Percentiles rank a stretch among this genome's conserved stretches.
Conservation (phyloP, 257 asterid genomes). For the Solanum bulbocastanum region DNA sequence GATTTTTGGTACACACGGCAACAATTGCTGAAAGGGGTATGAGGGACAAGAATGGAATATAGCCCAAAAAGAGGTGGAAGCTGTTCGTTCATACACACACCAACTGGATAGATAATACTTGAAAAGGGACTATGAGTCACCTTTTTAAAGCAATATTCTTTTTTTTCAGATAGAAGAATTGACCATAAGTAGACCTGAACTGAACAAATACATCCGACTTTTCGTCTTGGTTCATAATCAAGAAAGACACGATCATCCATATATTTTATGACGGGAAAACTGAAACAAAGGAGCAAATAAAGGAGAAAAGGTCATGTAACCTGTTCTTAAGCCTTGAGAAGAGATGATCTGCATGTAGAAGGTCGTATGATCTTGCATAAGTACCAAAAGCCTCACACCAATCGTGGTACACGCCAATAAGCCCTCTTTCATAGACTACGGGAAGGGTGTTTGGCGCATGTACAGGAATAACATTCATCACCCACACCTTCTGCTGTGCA, state of each 20-base stretch:
- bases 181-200: background rate
- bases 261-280: background rate
- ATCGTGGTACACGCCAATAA: conserved; percentile 78
- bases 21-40: background rate
- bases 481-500: conserved; percentile 66
- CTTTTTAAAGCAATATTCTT: background rate
- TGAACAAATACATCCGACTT: background rate
- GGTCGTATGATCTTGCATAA: too few species aligned
- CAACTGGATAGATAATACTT: background rate
- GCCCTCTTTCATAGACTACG: conserved; percentile 80
- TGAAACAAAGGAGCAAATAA: background rate
- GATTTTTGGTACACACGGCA: fast-evolving
- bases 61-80: background rate
- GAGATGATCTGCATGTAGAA: too few species aligned
- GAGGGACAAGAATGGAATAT: background rate
- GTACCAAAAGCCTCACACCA: too few species aligned
- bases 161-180: background rate
- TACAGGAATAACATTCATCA: conserved; percentile 80
- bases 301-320: conserved; percentile 9
- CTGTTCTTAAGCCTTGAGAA: too few species aligned
- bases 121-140: background rate
- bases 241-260: background rate
- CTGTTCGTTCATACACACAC: background rate
- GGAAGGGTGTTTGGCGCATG: conserved; percentile 94
- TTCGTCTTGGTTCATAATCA: background rate